Percentiles rank a stretch among this genome's conserved stretches.
These are phyloP conservation scores for Fonsecaea monophora DNA, from an alignment of 2,329 filamentous ascomycete genomes.

Conservation along the genomic window DNA sequence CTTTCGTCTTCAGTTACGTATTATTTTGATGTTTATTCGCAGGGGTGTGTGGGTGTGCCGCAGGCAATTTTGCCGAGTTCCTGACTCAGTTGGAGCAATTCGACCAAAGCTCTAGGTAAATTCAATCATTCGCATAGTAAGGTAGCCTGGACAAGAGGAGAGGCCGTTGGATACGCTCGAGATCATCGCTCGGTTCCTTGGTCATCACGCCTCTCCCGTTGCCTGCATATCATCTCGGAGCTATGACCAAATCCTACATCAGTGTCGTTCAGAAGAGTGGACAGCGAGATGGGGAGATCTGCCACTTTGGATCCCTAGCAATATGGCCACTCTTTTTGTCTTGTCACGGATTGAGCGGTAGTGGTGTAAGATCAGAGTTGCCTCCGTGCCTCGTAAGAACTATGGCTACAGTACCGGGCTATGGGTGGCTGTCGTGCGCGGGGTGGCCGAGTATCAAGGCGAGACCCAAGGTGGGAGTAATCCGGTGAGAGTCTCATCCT, in stretches of 20 bases:
- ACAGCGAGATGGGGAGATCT: background rate
- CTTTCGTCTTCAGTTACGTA: background rate
- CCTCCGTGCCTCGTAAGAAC: background rate
- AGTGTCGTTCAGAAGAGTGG: background rate
- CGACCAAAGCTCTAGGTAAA: background rate
- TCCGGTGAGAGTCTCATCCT: background rate
- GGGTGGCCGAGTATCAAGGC: background rate
- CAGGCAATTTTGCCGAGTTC: background rate
- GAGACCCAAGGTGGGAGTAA: background rate
- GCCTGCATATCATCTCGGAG: background rate
- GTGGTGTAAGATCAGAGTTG: background rate
- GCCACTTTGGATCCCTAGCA: background rate
- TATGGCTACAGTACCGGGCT: background rate
- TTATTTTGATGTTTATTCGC: constrained; percentile 1
- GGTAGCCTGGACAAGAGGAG: background rate
- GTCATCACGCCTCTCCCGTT: background rate
- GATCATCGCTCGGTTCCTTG: background rate
- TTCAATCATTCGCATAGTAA: background rate
- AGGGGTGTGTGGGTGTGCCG: background rate
- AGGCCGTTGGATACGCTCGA: background rate
- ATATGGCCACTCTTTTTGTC: background rate
- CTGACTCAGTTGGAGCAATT: background rate
- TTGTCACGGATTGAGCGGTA: background rate
- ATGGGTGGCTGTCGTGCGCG: background rate
- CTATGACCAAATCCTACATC: background rate